Percentiles rank a stretch among this genome's conserved stretches.
Evolutionary conservation across 179 eudicot genomes (phyloP).

Genomic region (Drosera spatulata): DNA sequence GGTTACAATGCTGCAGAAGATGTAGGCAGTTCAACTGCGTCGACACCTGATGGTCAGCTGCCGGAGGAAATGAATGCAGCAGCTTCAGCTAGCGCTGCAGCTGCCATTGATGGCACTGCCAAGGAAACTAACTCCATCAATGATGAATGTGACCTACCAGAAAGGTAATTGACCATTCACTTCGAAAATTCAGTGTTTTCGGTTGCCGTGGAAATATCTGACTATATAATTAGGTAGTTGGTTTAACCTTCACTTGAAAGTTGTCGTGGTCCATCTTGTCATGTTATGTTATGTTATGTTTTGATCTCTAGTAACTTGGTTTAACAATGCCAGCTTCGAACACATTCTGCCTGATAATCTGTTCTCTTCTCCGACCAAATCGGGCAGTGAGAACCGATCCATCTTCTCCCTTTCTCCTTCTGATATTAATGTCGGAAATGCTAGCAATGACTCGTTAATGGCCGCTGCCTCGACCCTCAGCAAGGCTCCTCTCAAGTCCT

Average conservation of each 20-base stretch:
- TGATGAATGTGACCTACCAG: conserved; percentile 20
- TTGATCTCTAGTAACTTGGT: neutral
- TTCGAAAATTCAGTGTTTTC: no score
- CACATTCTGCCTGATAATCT: conserved; percentile 45
- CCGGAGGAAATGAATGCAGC: conserved; percentile 13
- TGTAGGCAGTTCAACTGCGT: conserved; percentile 6
- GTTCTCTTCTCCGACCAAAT: conserved; percentile 44
- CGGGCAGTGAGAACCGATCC: conserved; percentile 8
- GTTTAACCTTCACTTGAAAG: neutral
- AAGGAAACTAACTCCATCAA: conserved; percentile 4
- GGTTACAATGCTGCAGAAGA: conserved; percentile 13
- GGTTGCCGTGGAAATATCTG: no score
- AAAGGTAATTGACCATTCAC: conserved; percentile 20
- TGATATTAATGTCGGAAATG: conserved; percentile 9
- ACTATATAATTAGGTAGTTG: no score
- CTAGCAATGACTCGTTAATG: conserved; percentile 13
- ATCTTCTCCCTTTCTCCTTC: conserved; percentile 1
- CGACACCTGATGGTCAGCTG: conserved; percentile 12
- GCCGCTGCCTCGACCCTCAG: conserved; percentile 10
- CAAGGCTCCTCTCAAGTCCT: conserved; percentile 18
- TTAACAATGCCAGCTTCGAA: conserved; percentile 28
- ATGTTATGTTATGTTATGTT: neutral
- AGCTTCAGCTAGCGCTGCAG: conserved; percentile 1
- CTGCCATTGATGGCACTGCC: conserved; percentile 1
- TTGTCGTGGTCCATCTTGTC: neutral